Base-by-base conservation (phyloP, 1,284 basidiomycete genomes). In the Mixia osmundae region DNA sequence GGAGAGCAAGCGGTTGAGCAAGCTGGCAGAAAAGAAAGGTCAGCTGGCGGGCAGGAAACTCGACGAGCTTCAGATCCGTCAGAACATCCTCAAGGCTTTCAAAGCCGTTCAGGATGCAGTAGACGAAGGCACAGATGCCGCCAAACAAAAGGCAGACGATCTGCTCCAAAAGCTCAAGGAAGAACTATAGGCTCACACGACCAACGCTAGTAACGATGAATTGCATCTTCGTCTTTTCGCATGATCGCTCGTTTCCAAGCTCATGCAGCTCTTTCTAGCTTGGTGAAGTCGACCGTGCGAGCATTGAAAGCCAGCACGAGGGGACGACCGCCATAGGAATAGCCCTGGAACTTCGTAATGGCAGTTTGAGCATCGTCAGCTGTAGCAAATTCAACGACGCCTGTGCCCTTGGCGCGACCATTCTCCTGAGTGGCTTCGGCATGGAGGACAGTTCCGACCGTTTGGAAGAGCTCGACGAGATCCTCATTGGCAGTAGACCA, bases 401-500 rank as follows among this genome's bases (percentile, higher is more conserved):
- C 89, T 39, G 76, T 74, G 16, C 89, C 89, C 55, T 87, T 87
- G 33, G 78, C 82, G 39, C 87, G 70, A 5, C 54, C 54, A 8
- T 37, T 36, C 6, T 94, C 87, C 49, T 76, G 82, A 34, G 95
- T 56, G 47, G 95, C 85, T 57, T 95, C 89, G 8, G 89, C 89
- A 30, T 83, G 62, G 49, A 83, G 76, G 23, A 97, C 89, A 45
- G 74, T 75, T 8, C 89, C 89, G 1, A 85, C 91, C 22, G 89
- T 97, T 62, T 94, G 87, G 52, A 97, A 97, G 22, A 97, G 61
- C 59, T 97, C 89, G 18, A 95, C 87, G 21, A 97, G 62, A 54
- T 97, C 89, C 53, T 95, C 87, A 56, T 95, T 91, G n/a, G 85
- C 80, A 24, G 89, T 97, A 12, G 85, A 94, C 83, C 85, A 95